A percentile compares a stretch with the other conserved stretches of the same genome.
phyloP scores from a whole-genome alignment of 2,329 filamentous ascomycete species.

The Falciphora oryzae region DNA sequence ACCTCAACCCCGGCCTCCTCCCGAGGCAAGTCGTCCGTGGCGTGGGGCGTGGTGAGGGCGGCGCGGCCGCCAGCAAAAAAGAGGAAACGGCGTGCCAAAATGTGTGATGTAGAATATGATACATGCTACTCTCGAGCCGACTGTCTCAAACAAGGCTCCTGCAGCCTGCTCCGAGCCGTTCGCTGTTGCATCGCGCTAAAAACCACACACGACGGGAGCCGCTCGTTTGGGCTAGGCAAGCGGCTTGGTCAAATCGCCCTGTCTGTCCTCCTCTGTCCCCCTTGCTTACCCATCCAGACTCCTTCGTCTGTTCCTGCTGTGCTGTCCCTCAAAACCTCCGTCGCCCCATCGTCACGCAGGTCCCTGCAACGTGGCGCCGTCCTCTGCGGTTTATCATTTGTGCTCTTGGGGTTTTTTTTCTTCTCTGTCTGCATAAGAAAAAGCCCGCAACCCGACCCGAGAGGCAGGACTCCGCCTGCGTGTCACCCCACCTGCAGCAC shows the following conservation, averaged over 20 bases:
- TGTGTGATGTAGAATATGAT: not conserved
- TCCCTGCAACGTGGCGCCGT: not conserved
- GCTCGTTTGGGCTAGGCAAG: not conserved
- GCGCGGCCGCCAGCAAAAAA: not conserved
- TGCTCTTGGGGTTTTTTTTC: not conserved
- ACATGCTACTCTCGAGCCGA: not conserved
- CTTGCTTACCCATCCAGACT: too few species aligned
- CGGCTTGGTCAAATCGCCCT: not conserved
- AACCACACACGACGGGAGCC: too few species aligned
- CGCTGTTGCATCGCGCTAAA: too few species aligned
- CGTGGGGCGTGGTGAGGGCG: too few species aligned
- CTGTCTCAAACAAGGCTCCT: too few species aligned
- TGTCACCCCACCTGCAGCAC: constrained; percentile 1
- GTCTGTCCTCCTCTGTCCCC: too few species aligned
- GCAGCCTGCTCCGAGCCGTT: too few species aligned
- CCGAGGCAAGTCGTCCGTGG: too few species aligned
- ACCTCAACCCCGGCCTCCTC: not conserved
- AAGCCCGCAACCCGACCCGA: not conserved
- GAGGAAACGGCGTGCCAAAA: not conserved
- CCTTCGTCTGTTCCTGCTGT: not conserved
- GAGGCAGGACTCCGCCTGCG: not conserved
- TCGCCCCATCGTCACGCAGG: not conserved
- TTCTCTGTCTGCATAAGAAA: not conserved
- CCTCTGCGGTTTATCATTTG: not conserved
- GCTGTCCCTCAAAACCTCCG: not conserved